Percentiles rank a stretch among this genome's conserved stretches.
These are phyloP conservation scores for Leccinum uliginosum DNA, from an alignment of 768 basidiomycete genomes.

Conservation along the genomic window DNA sequence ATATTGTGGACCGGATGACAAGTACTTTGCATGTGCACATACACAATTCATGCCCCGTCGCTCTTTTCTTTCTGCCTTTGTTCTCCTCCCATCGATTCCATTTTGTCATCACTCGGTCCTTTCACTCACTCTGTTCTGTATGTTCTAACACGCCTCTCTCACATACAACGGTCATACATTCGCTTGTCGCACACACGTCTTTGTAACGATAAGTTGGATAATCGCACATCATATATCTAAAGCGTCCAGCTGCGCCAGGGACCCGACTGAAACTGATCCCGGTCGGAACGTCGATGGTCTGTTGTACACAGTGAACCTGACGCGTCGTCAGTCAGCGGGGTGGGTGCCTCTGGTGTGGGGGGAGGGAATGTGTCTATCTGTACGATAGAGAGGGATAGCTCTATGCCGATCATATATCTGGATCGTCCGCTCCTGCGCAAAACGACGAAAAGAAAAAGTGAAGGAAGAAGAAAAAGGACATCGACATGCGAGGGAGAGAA, in stretches of 20 bases:
- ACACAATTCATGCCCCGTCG: not conserved
- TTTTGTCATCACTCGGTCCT: not conserved
- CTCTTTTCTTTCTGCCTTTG: constrained; percentile 5
- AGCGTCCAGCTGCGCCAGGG: not conserved
- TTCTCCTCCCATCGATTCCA: not conserved
- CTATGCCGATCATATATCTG: constrained; percentile 17
- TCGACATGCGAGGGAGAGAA: constrained; percentile 2
- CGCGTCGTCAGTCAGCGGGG: not conserved
- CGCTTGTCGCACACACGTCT: not conserved
- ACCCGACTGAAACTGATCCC: not conserved
- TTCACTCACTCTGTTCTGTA: constrained; percentile 7
- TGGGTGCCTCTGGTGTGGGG: not conserved
- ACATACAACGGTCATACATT: not conserved
- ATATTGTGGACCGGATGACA: constrained; percentile 10
- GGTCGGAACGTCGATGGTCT: not conserved
- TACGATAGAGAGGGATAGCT: constrained; percentile 1
- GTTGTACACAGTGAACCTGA: not conserved
- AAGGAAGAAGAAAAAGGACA: constrained; percentile 1
- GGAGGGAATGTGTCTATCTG: constrained; percentile 3
- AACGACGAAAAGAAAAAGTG: not conserved
- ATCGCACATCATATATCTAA: constrained; percentile 9
- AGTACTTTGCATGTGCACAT: constrained; percentile 7
- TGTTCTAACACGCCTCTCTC: not conserved
- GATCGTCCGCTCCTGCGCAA: constrained; percentile 10
- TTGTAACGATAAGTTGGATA: constrained; percentile 17